Evolutionary conservation across 768 basidiomycete species (phyloP), one percentile per base, ranked within the genome.

Genomic region (Candolleomyces eurysporus): DNA sequence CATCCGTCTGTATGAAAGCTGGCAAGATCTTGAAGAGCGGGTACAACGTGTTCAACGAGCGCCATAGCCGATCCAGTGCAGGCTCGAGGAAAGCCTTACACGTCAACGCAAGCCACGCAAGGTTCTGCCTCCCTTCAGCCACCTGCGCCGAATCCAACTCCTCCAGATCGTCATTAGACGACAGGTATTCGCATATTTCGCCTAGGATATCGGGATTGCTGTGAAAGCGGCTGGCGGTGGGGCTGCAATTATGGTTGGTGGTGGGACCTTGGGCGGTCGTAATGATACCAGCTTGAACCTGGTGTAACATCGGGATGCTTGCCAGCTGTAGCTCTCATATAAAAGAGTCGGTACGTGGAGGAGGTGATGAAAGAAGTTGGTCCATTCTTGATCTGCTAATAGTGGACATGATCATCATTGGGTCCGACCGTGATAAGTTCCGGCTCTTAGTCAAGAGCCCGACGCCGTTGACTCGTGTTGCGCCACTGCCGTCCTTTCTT

Each of bases 51-150:
- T 73, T 70, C 57, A 76, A 60, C 6, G 66, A 64, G 48, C 69
- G 63, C 76, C 76, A 77, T 36, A 75, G 63, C 36, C 69, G 43
- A 57, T 75, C 70, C 16, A 76, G 62, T 3, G 73, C 75, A 5
- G 73, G 76, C 58, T 72, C 70, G 48, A 73, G 61, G 52, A 75
- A 75, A 10, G 69, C 65, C 48, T 64, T 71, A 64, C 72, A 73
- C 16, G 72, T 72, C 51, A 71, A 55, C 5, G 75, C 73, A 39
- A 67, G 61, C 14, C 53, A 48, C 6, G 69, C 59, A 1, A 75
- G 61, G 50, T 64, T 64, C 48, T 42, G 53, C 19, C 64, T 56
- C 19, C 58, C 52, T 17, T 19, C 19, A 4, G 17, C 32, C 7
- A 64, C 58, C n/a, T 69, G 67, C 1, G 67, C 63, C 13, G 62